Conservation (phyloP, 2,329 filamentous ascomycete genomes). For the Epichloe gansuensis region DNA sequence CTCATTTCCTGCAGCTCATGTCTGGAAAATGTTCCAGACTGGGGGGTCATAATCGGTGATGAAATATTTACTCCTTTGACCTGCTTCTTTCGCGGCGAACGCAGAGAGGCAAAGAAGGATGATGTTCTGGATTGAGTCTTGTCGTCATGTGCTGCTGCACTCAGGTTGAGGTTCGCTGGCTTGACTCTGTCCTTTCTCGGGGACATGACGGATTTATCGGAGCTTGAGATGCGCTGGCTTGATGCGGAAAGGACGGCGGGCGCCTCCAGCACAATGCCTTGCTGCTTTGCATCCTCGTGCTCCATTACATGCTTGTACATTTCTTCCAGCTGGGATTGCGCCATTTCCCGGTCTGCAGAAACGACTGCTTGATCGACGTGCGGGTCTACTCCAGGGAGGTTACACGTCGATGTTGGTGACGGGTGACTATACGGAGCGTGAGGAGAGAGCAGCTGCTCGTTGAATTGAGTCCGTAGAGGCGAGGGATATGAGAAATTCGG, state of each 20-base stretch:
- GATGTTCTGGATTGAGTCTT: constrained; percentile 43
- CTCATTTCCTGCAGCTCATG: constrained; percentile 43
- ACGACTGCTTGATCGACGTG: constrained; percentile 69
- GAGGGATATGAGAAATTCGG: constrained; percentile 41
- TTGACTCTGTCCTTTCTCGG: constrained; percentile 35
- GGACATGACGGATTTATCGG: constrained; percentile 13
- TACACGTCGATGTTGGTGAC: constrained; percentile 32
- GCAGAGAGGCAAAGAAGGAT: constrained; percentile 47
- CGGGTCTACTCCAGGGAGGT: constrained; percentile 46
- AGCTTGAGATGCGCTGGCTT: constrained; percentile 13
- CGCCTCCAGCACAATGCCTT: constrained; percentile 35
- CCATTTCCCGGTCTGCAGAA: constrained; percentile 57
- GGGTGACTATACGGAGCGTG: constrained; percentile 31
- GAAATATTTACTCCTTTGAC: constrained; percentile 45
- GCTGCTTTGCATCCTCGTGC: constrained; percentile 59
- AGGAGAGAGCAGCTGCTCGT: constrained; percentile 3
- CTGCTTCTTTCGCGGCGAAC: constrained; percentile 43
- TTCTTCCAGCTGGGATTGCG: constrained; percentile 73
- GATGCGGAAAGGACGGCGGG: constrained; percentile 24
- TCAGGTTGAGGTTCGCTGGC: constrained; percentile 37
- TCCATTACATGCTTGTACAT: constrained; percentile 89
- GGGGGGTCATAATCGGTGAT: constrained; percentile 52
- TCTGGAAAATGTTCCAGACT: constrained; percentile 45
- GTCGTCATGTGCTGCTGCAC: constrained; percentile 26
- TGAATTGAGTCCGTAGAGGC: constrained; percentile 24